Conservation (phyloP, 352 stramenopile species). For the Phytopythium cucurbitacearum region DNA sequence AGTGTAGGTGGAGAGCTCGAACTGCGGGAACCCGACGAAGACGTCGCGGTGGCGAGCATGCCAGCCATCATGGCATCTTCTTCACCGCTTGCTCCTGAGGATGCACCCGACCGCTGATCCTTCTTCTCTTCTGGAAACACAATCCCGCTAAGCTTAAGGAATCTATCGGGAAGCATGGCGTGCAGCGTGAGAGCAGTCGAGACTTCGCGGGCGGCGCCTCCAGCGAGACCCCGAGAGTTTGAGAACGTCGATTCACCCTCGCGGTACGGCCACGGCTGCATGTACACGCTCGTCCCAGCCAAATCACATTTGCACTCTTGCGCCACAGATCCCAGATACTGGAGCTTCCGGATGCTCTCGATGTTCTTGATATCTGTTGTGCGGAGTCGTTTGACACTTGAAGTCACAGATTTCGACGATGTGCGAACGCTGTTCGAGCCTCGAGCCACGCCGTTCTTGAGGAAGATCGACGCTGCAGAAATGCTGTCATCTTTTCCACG, state of each 20-base stretch:
- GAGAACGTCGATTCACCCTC: slow-evolving; percentile 52
- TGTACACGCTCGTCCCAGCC: slow-evolving; percentile 48
- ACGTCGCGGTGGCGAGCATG: slow-evolving; percentile 15
- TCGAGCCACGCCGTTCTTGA: slow-evolving; percentile 24
- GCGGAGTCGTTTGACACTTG: slow-evolving; percentile 25
- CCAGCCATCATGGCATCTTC: slow-evolving; percentile 25
- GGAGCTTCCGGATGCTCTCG: slow-evolving; percentile 66
- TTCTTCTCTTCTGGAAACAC: slow-evolving; percentile 61
- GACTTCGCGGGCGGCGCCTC: slow-evolving; percentile 54
- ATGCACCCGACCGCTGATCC: slow-evolving; percentile 8
- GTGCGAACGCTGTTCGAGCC: slow-evolving; percentile 9
- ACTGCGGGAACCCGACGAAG: slow-evolving; percentile 1
- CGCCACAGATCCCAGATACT: slow-evolving; percentile 46
- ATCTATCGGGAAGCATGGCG: slow-evolving; percentile 34
- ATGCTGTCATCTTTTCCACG: slow-evolving; percentile 2
- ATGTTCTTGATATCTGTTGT: slow-evolving; percentile 40
- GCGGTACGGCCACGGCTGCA: slow-evolving; percentile 79
- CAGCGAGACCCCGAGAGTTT: slow-evolving; percentile 37
- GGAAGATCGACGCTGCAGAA: slow-evolving; percentile 30
- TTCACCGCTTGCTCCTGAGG: not conserved
- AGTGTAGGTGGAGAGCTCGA: slow-evolving; percentile 21
- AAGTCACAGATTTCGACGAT: slow-evolving; percentile 9
- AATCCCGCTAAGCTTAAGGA: slow-evolving; percentile 61
- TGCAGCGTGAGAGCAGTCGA: slow-evolving; percentile 41
- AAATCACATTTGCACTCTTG: slow-evolving; percentile 34